Conservation (phyloP, 2,329 filamentous ascomycete genomes). For the Beauveria brongniartii region DNA sequence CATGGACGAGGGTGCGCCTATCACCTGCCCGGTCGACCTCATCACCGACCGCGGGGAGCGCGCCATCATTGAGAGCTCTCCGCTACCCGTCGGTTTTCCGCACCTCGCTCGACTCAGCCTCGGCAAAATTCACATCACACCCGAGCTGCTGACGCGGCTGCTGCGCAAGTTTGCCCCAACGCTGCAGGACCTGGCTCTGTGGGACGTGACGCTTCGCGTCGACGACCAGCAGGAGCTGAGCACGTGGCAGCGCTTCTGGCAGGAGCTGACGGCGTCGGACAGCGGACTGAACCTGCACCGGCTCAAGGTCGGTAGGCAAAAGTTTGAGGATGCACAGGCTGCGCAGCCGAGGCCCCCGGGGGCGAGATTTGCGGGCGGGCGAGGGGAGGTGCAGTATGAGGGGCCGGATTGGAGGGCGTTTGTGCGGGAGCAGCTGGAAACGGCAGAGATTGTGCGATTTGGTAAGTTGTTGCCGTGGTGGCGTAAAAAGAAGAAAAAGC, state of each 20-base stretch:
- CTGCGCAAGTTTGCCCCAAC: constrained; percentile 35
- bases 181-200: constrained; percentile 36
- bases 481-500: not conserved
- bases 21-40: not conserved
- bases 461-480: not conserved
- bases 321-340: constrained; percentile 14
- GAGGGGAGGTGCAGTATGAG: constrained; percentile 19
- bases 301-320: constrained; percentile 24
- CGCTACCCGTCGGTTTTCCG: constrained; percentile 22
- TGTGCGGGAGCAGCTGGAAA: constrained; percentile 18
- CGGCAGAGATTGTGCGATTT: constrained; percentile 5
- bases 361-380: not conserved
- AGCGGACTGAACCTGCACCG: constrained; percentile 24
- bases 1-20: constrained; percentile 6
- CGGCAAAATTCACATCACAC: constrained; percentile 27
- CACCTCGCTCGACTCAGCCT: constrained; percentile 35
- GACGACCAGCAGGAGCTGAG: not conserved
- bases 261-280: constrained; percentile 22
- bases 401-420: constrained; percentile 30
- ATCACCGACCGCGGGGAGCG: not conserved
- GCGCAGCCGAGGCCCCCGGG: not conserved
- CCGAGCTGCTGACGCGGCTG: constrained; percentile 25
- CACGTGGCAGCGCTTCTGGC: constrained; percentile 33
- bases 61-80: constrained; percentile 7
- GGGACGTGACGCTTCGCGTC: constrained; percentile 27